Evolutionary conservation across 208 protist genomes (phyloP), one percentile per base, ranked within the genome.

Genomic region (Spongospora subterranea): DNA sequence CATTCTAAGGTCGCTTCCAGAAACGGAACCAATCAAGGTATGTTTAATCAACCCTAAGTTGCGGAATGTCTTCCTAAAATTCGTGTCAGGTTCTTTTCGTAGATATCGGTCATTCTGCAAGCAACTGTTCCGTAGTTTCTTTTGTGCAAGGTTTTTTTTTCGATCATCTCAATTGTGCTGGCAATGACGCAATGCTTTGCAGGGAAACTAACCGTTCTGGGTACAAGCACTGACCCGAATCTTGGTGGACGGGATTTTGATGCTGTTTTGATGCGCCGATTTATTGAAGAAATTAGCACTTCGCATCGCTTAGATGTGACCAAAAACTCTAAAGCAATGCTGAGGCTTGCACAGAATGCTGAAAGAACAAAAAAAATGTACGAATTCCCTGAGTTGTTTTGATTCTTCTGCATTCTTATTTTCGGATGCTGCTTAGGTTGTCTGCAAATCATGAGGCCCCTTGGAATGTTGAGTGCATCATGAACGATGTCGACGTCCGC

Each of bases 401-500:
- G 50, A 6, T 60, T 6, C 50, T 6, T 24, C 6, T 13, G 35
- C 17, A 82, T n/a, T 6, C 40, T 43, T 20, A 20, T 82, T 6
- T 35, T n/a, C 35, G n/a, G 35, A 20, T 35, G n/a, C 71, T 6
- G 17, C n/a, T 13, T 39, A 50, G 66, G n/a, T 64, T 93, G 13
- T 89, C 91, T 0, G 45, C 90, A 32, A 93, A 93, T 45, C 39
- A 91, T 32, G 41, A 82, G 0, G 77, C 90, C 11, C 54, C 54
- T 35, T 93, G 88, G 53, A 88, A 91, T 20, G 89, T 93, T 13
- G 89, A 92, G 46, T 90, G 1, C 64, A 29, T 92, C 13, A 92
- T 93, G 89, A 91, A 93, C n/a, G 91, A 91, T 43, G 46, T 91
- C 29, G 91, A 93, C 45, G 90, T 93, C 29, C 32, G 39, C 24